phyloP scores from a whole-genome alignment of 352 stramenopile species.

The Globisporangium megalacanthum region DNA sequence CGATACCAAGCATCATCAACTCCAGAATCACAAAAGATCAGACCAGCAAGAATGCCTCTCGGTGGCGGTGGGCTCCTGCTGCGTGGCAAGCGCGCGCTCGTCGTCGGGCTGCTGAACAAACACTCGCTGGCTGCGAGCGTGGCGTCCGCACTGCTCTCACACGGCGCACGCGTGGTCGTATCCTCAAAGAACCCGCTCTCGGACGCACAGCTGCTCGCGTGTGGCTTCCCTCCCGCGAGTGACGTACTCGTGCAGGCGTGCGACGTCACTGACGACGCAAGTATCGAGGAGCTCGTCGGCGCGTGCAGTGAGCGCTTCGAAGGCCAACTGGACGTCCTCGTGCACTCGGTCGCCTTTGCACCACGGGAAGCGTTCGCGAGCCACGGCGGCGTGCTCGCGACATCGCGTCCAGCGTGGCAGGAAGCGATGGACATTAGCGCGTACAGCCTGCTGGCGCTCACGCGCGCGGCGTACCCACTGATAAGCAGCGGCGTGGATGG shows the following conservation, averaged over 20 bases:
- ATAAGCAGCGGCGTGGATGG: conserved; percentile 20
- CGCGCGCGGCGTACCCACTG: conserved; percentile 53
- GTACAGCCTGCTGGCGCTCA: conserved; percentile 88
- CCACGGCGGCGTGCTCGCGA: conserved; percentile 39
- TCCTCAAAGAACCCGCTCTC: conserved; percentile 52
- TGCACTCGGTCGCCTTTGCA: conserved; percentile 91
- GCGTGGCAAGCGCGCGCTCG: conserved; percentile 61
- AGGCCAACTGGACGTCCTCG: conserved; percentile 74
- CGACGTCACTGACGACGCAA: conserved; percentile 65
- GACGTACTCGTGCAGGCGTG: conserved; percentile 56
- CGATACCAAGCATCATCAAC: neutral
- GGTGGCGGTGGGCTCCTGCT: conserved; percentile 20
- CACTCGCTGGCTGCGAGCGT: conserved; percentile 80
- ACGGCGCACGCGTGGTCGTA: conserved; percentile 72
- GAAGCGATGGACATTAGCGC: conserved; percentile 83
- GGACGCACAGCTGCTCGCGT: conserved; percentile 41
- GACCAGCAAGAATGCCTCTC: neutral
- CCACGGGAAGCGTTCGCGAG: conserved; percentile 64
- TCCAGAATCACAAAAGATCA: neutral
- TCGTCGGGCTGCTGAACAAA: conserved; percentile 89
- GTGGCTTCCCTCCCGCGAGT: conserved; percentile 26
- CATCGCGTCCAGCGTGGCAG: conserved; percentile 49
- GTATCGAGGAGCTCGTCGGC: conserved; percentile 44
- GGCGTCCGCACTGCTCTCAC: conserved; percentile 55
- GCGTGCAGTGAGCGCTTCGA: conserved; percentile 34